Evolutionary conservation across 2,329 filamentous ascomycete species (phyloP).

Genomic region (Botrytis cinerea): DNA sequence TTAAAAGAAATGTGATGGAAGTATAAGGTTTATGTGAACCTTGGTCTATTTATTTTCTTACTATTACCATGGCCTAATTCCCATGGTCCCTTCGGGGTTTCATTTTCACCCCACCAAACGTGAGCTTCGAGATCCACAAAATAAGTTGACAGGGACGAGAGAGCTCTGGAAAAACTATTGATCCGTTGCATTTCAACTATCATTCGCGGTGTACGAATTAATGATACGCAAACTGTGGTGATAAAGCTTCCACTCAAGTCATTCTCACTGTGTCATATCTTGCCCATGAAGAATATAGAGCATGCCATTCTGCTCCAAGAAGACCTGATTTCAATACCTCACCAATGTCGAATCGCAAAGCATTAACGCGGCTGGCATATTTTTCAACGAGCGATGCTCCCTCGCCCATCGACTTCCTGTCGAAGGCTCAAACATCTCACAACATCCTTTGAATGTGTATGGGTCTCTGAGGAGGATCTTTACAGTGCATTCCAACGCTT

Average conservation of each 20-base stretch:
- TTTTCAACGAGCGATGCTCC: slow-evolving; percentile 47
- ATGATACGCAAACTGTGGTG: not conserved
- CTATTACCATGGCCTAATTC: slow-evolving; percentile 1
- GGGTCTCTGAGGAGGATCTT: slow-evolving; percentile 61
- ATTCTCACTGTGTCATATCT: not conserved
- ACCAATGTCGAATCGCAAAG: slow-evolving; percentile 24
- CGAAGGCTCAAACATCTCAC: slow-evolving; percentile 49
- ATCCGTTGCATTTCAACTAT: not conserved
- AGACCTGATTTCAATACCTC: not conserved
- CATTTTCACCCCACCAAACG: slow-evolving; percentile 10
- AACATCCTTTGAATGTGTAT: slow-evolving; percentile 50
- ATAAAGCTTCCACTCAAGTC: not conserved
- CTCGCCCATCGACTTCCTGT: slow-evolving; percentile 51
- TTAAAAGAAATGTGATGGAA: not conserved
- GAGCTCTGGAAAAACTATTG: slow-evolving; percentile 18
- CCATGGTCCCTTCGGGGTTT: not conserved
- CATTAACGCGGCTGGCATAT: slow-evolving; percentile 15
- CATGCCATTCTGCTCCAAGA: not conserved
- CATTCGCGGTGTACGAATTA: not conserved
- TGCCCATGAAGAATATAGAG: not conserved
- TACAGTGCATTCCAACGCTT: slow-evolving; percentile 52
- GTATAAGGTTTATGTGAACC: slow-evolving; percentile 10
- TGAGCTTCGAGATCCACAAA: not conserved
- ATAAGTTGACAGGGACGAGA: not conserved
- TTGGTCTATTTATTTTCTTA: slow-evolving; percentile 3